A percentile compares a stretch with the other conserved stretches of the same genome.
These are phyloP conservation scores for Pseudocercospora cruenta DNA, from an alignment of 2,329 filamentous ascomycete genomes.

Conservation along the genomic window DNA sequence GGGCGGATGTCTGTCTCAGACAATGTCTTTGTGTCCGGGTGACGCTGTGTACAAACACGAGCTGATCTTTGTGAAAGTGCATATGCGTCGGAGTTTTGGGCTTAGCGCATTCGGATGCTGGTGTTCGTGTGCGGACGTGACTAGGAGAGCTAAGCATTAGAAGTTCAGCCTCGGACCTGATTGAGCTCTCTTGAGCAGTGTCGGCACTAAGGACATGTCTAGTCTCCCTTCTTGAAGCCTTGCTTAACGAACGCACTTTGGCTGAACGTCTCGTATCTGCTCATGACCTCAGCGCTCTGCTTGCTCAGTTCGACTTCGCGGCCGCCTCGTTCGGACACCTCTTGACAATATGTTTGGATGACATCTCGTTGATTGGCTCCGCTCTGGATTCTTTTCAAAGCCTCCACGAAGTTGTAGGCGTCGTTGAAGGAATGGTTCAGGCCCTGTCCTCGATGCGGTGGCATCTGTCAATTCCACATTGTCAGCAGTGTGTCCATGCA, in stretches of 20 bases:
- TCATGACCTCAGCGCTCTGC: neutral
- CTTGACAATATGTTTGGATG: neutral
- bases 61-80: neutral
- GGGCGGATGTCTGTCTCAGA: neutral
- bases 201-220: neutral
- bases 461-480: too few species aligned
- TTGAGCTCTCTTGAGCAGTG: neutral
- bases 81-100: neutral
- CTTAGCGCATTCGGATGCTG: neutral
- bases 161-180: neutral
- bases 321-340: neutral
- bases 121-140: neutral
- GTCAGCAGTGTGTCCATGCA: too few species aligned
- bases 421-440: too few species aligned
- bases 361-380: neutral
- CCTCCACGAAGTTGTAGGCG: too few species aligned
- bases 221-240: neutral
- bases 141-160: neutral
- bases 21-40: neutral
- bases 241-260: neutral
- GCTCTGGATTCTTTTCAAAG: neutral
- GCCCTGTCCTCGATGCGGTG: too few species aligned
- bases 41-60: neutral
- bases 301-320: neutral
- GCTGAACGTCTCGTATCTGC: neutral